Percentiles rank a stretch among this genome's conserved stretches.
These are phyloP conservation scores for Globisporangium mamillatum DNA, from an alignment of 352 stramenopile genomes.

Conservation along the genomic window DNA sequence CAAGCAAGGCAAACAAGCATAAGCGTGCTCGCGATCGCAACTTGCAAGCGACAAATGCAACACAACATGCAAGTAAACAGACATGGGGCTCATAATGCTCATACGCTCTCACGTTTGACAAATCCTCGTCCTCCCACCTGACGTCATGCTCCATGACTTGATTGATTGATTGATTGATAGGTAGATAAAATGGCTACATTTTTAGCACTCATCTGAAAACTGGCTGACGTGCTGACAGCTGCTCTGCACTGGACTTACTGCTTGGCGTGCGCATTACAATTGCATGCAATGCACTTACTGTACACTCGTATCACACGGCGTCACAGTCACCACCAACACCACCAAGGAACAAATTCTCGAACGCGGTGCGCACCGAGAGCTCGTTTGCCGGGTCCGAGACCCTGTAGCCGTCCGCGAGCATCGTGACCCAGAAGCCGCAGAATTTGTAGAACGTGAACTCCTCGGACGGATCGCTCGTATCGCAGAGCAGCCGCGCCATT, in stretches of 20 bases:
- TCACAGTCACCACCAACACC: neutral
- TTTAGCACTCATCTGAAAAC: neutral
- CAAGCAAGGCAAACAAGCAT: neutral
- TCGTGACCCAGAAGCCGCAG: constrained; percentile 50
- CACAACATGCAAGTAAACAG: too few relatives aligned
- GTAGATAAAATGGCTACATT: neutral
- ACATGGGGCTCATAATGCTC: too few relatives aligned
- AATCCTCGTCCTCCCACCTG: neutral
- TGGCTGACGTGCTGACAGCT: neutral
- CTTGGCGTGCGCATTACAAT: neutral
- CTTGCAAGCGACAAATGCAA: too few relatives aligned
- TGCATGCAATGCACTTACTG: neutral
- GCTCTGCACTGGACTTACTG: neutral
- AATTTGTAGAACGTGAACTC: constrained; percentile 55
- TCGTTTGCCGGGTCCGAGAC: constrained; percentile 49
- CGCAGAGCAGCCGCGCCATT: constrained; percentile 42
- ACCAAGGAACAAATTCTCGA: constrained; percentile 44
- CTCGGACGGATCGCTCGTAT: constrained; percentile 42
- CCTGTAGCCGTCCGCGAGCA: constrained; percentile 36
- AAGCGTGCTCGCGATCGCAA: too few relatives aligned
- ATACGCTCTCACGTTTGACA: neutral
- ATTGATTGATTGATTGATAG: neutral
- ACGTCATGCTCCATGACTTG: neutral
- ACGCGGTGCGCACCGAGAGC: constrained; percentile 24
- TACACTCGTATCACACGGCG: neutral